These are phyloP conservation scores for Sonneratia caseolaris DNA, from an alignment of 345 rosid genomes.

Conservation along the genomic window DNA sequence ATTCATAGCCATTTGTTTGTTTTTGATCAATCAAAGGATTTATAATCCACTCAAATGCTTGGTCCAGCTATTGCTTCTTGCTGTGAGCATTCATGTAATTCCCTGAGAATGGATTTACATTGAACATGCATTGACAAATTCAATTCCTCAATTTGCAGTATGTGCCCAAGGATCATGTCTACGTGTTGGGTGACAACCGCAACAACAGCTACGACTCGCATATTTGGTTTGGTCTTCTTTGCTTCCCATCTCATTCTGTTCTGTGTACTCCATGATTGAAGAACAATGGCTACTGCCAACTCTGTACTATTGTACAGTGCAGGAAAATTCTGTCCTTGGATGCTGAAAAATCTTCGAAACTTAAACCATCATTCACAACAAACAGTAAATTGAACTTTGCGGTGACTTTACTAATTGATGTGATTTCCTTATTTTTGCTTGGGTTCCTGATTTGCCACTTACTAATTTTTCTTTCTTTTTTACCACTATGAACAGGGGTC, in stretches of 20 bases:
- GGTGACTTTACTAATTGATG: too few relatives aligned
- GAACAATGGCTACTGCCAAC: neutral
- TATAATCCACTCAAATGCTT: neutral
- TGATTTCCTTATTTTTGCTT: neutral
- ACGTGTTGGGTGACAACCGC: conserved; percentile 86
- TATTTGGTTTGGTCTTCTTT: conserved; percentile 36
- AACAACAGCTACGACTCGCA: conserved; percentile 85
- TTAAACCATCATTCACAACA: too few relatives aligned
- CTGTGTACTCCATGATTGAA: neutral
- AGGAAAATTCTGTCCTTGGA: neutral
- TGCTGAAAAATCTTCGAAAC: neutral
- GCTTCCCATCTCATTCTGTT: neutral
- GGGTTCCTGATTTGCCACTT: neutral
- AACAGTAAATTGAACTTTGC: too few relatives aligned
- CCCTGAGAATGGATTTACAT: neutral
- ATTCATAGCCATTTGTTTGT: too few relatives aligned
- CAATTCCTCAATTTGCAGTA: conserved; percentile 28
- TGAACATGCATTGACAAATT: neutral
- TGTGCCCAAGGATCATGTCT: conserved; percentile 75
- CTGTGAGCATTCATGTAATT: neutral
- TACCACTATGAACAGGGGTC: neutral
- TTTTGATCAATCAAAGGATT: too few relatives aligned
- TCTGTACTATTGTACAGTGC: neutral
- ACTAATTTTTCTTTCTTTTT: neutral
- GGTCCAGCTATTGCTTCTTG: neutral